Percentiles rank a stretch among this genome's conserved stretches.
These are phyloP conservation scores for Diaporthe citrichinensis DNA, from an alignment of 2,329 filamentous ascomycete genomes.

Conservation along the genomic window DNA sequence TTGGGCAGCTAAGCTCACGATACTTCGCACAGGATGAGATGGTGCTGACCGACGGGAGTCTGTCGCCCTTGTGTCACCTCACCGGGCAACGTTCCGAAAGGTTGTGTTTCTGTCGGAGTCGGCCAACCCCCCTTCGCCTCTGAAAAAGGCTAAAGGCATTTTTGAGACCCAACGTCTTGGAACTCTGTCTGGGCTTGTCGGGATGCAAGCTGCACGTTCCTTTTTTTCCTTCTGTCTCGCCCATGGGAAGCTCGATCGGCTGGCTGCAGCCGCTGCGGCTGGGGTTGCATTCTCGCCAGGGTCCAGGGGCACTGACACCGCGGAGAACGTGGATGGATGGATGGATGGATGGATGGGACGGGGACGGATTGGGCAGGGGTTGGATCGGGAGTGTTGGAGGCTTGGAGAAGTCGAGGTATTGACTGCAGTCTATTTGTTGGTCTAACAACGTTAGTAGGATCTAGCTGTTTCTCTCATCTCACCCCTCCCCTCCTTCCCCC, in stretches of 20 bases:
- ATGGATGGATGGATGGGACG: too few relatives aligned
- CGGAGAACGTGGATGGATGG: neutral
- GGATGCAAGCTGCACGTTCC: conserved; percentile 22
- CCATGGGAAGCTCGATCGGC: conserved; percentile 23
- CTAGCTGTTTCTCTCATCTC: neutral
- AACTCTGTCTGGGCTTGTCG: conserved; percentile 13
- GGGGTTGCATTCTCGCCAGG: conserved; percentile 20
- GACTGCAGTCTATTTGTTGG: neutral
- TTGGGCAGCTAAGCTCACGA: conserved; percentile 14
- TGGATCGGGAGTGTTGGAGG: neutral
- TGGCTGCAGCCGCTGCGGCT: conserved; percentile 32
- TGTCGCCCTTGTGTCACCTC: conserved; percentile 37
- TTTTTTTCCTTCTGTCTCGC: neutral
- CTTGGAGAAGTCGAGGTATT: neutral
- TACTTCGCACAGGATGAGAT: conserved; percentile 5
- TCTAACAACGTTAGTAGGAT: neutral
- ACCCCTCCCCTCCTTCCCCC: neutral
- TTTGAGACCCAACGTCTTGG: conserved; percentile 30
- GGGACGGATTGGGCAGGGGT: neutral
- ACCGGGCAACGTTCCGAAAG: conserved; percentile 22
- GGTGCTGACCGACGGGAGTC: conserved; percentile 31
- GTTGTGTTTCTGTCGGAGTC: conserved; percentile 26
- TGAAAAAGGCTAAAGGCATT: neutral
- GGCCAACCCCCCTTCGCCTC: neutral
- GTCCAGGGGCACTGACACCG: conserved; percentile 28